Evolutionary conservation across 2,329 filamentous ascomycete species (phyloP).

Genomic region (Knufia petricola): DNA sequence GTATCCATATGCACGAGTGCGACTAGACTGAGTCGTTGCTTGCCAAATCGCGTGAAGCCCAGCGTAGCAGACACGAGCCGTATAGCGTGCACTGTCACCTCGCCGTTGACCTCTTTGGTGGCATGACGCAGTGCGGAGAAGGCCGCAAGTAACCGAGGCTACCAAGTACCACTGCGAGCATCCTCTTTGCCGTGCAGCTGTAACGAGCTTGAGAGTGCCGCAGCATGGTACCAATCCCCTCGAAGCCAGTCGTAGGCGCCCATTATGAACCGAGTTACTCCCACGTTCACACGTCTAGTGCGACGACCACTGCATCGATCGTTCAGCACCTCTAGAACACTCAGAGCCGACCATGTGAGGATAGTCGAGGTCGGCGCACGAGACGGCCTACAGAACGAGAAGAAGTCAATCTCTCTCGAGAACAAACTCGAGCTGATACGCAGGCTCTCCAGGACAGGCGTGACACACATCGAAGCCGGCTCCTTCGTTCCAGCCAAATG

Average conservation of each 20-base stretch:
- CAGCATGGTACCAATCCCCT: too few species aligned
- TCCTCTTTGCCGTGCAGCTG: too few species aligned
- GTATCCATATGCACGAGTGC: too few species aligned
- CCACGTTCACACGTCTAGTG: neutral
- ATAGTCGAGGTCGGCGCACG: slow-evolving; percentile 46
- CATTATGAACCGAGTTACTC: slow-evolving; percentile 1
- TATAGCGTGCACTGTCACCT: too few species aligned
- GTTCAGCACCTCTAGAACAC: slow-evolving; percentile 21
- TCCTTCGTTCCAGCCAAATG: slow-evolving; percentile 47
- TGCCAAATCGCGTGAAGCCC: too few species aligned
- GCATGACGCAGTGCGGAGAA: neutral
- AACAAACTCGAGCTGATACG: slow-evolving; percentile 43
- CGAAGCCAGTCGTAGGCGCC: neutral
- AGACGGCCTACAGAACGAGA: slow-evolving; percentile 47
- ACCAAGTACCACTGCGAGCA: too few species aligned
- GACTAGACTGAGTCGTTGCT: too few species aligned
- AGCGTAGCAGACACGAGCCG: too few species aligned
- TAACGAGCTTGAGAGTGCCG: too few species aligned
- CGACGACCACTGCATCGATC: slow-evolving; percentile 6
- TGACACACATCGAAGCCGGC: slow-evolving; percentile 43
- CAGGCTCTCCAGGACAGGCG: slow-evolving; percentile 38
- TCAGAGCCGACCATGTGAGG: slow-evolving; percentile 40
- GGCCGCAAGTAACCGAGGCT: neutral
- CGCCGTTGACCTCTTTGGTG: neutral
- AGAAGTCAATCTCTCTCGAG: slow-evolving; percentile 37